phyloP scores from a whole-genome alignment of 2,329 filamentous ascomycete genomes.

The Tetracladium maxilliforme region DNA sequence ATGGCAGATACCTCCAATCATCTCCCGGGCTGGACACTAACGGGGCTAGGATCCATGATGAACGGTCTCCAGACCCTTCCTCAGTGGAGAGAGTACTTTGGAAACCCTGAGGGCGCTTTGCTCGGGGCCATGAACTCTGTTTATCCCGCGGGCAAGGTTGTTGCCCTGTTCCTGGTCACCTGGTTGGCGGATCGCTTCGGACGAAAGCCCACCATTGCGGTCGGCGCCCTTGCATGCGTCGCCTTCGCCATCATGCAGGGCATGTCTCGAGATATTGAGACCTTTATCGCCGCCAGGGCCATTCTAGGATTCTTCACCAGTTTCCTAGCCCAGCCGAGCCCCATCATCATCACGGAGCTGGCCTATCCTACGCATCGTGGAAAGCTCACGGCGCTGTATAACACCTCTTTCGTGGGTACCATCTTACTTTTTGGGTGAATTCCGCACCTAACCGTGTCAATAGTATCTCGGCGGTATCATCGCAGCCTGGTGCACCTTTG shows the following conservation, averaged over 20 bases:
- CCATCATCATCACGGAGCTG: slow-evolving; percentile 14
- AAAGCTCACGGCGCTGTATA: slow-evolving; percentile 11
- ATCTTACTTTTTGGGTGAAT: slow-evolving; percentile 7
- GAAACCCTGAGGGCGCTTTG: slow-evolving; percentile 17
- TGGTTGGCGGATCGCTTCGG: slow-evolving; percentile 23
- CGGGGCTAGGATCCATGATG: slow-evolving; percentile 24
- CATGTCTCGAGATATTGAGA: slow-evolving; percentile 9
- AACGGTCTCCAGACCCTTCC: slow-evolving; percentile 26
- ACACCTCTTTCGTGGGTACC: no score
- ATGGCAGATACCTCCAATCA: no score
- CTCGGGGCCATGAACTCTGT: slow-evolving; percentile 21
- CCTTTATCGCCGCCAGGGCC: slow-evolving; percentile 5
- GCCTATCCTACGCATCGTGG: slow-evolving; percentile 14
- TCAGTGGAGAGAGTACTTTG: slow-evolving; percentile 25
- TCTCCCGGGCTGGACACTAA: slow-evolving; percentile 5
- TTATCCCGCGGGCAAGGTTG: slow-evolving; percentile 22
- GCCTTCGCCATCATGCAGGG: slow-evolving; percentile 17
- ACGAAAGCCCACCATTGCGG: slow-evolving; percentile 19
- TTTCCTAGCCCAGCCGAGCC: slow-evolving; percentile 12
- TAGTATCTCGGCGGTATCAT: slow-evolving; percentile 28
- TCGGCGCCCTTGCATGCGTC: slow-evolving; percentile 16
- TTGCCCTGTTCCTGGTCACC: slow-evolving; percentile 19
- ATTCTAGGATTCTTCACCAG: slow-evolving; percentile 7
- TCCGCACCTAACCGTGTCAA: slow-evolving; percentile 11
- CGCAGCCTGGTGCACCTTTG: slow-evolving; percentile 28